Evolutionary conservation across 805 yeast genomes (phyloP).

Genomic region (Myxozyma nipponensis): DNA sequence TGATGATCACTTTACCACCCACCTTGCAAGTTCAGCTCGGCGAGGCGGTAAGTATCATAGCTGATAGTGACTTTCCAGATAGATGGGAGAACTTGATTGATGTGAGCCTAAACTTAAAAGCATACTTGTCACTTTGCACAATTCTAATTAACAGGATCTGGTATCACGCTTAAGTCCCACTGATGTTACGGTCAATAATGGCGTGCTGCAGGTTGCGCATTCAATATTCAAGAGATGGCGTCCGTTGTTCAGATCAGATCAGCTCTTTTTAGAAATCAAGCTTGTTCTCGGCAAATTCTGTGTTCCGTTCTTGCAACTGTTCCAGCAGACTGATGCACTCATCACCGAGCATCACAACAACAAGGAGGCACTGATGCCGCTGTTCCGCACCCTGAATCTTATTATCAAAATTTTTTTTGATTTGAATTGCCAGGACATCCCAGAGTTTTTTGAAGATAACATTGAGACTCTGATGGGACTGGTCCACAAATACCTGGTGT

Average conservation of each 20-base stretch:
- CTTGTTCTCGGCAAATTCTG: conserved; percentile 81
- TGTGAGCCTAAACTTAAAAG: conserved; percentile 32
- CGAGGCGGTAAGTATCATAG: conserved; percentile 86
- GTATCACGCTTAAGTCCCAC: conserved; percentile 58
- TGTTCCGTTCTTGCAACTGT: conserved; percentile 68
- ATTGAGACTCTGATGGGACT: conserved; percentile 71
- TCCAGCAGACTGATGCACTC: conserved; percentile 61
- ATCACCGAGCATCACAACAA: conserved; percentile 49
- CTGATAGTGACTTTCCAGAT: conserved; percentile 93
- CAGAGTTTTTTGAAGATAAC: conserved; percentile 95
- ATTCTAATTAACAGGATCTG: conserved; percentile 41
- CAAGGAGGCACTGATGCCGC: conserved; percentile 49
- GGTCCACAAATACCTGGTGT: conserved; percentile 73
- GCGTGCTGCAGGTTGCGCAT: conserved; percentile 88
- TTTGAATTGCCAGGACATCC: conserved; percentile 95
- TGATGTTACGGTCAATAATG: conserved; percentile 74
- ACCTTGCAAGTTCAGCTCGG: conserved; percentile 84
- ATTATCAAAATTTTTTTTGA: conserved; percentile 83
- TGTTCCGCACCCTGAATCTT: conserved; percentile 67
- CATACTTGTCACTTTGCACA: not conserved
- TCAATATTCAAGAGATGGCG: conserved; percentile 97
- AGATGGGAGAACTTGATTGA: conserved; percentile 78
- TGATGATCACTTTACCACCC: conserved; percentile 79
- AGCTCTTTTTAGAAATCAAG: conserved; percentile 78
- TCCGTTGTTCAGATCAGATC: conserved; percentile 88